phyloP scores from a whole-genome alignment of 805 yeast genomes.

The Zygosaccharomyces rouxii region DNA sequence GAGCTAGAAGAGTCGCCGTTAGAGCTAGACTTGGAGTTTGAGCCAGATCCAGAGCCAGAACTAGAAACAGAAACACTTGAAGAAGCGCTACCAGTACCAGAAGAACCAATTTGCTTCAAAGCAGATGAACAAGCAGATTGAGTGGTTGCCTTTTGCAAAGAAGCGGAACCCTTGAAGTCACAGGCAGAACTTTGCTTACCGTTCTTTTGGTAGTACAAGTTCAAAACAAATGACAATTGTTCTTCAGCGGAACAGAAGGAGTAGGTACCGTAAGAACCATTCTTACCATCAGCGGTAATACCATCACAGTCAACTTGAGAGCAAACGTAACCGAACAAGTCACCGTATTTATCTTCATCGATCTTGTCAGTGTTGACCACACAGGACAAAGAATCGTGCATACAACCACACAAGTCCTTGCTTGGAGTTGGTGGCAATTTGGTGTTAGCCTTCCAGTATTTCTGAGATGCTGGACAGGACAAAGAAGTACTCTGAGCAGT shows the following conservation, averaged over 20 bases:
- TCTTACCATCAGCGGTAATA: conserved; percentile 56
- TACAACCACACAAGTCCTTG: conserved; percentile 58
- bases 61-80: conserved; percentile 35
- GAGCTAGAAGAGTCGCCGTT: conserved; percentile 11
- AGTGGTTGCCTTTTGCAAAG: conserved; percentile 45
- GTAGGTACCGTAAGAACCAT: conserved; percentile 66
- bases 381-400: conserved; percentile 52
- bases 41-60: conserved; percentile 32
- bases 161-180: conserved; percentile 65
- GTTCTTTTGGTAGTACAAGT: conserved; percentile 55
- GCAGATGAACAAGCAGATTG: conserved; percentile 53
- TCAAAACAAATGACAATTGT: conserved; percentile 58
- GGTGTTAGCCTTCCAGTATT: conserved; percentile 64
- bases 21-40: conserved; percentile 27
- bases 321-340: conserved; percentile 57
- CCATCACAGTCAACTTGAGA: conserved; percentile 54
- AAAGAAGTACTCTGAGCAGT: conserved; percentile 43
- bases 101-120: conserved; percentile 61
- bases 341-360: conserved; percentile 51
- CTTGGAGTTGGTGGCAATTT: conserved; percentile 77
- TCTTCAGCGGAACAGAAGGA: conserved; percentile 69
- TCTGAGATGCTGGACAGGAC: conserved; percentile 56
- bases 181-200: conserved; percentile 49
- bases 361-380: conserved; percentile 51
- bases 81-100: conserved; percentile 59